Evolutionary conservation across 2,329 filamentous ascomycete genomes (phyloP), one percentile per base, ranked within the genome.

Genomic region (Aspergillus aculeatus): DNA sequence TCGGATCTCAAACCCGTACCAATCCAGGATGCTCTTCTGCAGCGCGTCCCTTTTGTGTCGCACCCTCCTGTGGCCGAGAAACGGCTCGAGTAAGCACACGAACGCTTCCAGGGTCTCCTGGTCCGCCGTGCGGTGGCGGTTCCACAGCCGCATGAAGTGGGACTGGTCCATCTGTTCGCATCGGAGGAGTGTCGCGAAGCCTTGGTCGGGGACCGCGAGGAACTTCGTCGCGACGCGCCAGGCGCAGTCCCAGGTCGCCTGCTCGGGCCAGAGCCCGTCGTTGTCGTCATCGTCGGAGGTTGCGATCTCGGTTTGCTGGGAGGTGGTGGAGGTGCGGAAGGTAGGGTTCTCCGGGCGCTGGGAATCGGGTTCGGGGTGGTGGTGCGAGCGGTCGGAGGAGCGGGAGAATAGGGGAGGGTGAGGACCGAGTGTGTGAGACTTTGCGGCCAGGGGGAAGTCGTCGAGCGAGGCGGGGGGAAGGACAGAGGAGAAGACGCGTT

Each of bases 1-100:
- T 48, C 75, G 69, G 12, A 77, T 73, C 63, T 80, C 77, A 61
- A 73, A 70, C n/a, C 71, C 71, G 66, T 80, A 80, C 78, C 78
- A 80, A 44, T 72, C 67, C 44, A 77, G 60, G 29, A 81, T 60
- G 58, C 73, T 71, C 57, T 70, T 66, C 47, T 69, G 66, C 31
- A 66, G 64, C 12, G 54, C 57, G 5, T 62, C 61, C n/a, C 56
- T 55, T 16, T 63, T 59, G 41, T 59, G 50, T 23, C 55, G 55
- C 41, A 44, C 62, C 5, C 65, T 69, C 47, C 14, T 50, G 10
- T 66, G 67, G 2, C 38, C 16, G 14, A 44, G 38, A 7, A 67
- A 60, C 23, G 66, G 54, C 10, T 63, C 56, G 9, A 58, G 58
- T 16, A 80, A 54, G 64, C 75, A 76, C 5, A 56, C 61, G 21